Conservation (phyloP, 2,329 filamentous ascomycete genomes). For the Verticillium albo-atrum region DNA sequence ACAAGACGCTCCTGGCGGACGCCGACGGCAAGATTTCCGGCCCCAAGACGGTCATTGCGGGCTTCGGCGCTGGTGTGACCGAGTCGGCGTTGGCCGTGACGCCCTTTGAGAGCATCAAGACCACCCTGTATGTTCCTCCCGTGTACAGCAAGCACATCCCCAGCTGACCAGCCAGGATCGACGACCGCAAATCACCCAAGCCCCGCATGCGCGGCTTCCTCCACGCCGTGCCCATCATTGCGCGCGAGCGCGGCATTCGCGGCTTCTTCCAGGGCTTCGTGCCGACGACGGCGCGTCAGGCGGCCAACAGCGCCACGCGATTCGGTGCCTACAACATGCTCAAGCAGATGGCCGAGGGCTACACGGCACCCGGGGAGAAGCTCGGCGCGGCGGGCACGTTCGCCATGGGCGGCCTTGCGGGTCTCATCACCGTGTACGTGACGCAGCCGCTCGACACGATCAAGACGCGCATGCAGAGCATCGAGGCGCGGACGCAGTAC, state of each 20-base stretch:
- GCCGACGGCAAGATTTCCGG: constrained; percentile 84
- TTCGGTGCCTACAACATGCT: constrained; percentile 89
- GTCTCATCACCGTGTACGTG: constrained; percentile 82
- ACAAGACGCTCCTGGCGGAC: constrained; percentile 79
- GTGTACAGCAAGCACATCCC: too few species aligned
- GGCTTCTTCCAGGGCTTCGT: constrained; percentile 98
- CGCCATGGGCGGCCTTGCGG: constrained; percentile 82
- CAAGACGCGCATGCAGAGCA: constrained; percentile 97
- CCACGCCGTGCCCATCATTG: constrained; percentile 83
- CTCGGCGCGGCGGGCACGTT: constrained; percentile 85
- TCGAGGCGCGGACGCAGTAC: constrained; percentile 76
- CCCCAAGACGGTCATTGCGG: constrained; percentile 84
- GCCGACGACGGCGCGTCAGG: constrained; percentile 89
- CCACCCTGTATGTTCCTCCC: constrained; percentile 61
- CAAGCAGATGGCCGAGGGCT: constrained; percentile 86
- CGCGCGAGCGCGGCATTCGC: constrained; percentile 77
- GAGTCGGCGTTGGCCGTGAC: constrained; percentile 93
- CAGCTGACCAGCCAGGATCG: constrained; percentile 58
- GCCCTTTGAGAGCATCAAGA: constrained; percentile 97
- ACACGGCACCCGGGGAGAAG: constrained; percentile 92
- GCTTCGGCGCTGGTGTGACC: constrained; percentile 91
- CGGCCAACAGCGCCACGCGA: constrained; percentile 86
- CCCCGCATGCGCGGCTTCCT: constrained; percentile 90
- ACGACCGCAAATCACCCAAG: constrained; percentile 82
- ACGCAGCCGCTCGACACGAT: constrained; percentile 81